These are phyloP conservation scores for Dalechampia spathulata DNA, from an alignment of 441 rosid genomes.

Conservation along the genomic window DNA sequence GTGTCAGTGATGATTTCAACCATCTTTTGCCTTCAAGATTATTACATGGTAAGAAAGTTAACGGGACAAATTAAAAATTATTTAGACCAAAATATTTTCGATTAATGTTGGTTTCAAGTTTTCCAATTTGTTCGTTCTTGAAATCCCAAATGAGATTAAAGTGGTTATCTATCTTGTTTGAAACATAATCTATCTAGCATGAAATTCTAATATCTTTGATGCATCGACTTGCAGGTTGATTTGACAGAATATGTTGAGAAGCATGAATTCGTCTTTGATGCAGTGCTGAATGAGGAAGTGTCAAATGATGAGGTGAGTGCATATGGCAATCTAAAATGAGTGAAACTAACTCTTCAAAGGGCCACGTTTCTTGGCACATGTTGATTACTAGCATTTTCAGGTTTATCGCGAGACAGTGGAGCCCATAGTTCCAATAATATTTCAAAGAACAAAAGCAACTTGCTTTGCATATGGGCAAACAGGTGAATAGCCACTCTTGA, in stretches of 20 bases:
- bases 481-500: conserved; percentile 36
- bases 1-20: conserved; percentile 5
- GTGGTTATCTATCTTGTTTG: not conserved
- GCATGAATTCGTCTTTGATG: conserved; percentile 97
- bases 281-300: conserved; percentile 89
- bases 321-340: not conserved
- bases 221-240: conserved; percentile 65
- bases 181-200: not conserved
- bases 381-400: conserved; percentile 28
- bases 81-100: too few species aligned
- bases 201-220: conserved; percentile 6
- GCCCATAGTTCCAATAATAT: conserved; percentile 94
- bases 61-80: not conserved
- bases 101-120: not conserved
- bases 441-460: conserved; percentile 93
- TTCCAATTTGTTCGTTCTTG: not conserved
- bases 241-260: conserved; percentile 87
- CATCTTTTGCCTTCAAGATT: conserved; percentile 1
- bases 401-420: conserved; percentile 92
- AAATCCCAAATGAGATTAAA: not conserved
- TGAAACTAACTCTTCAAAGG: not conserved
- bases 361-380: conserved; percentile 5
- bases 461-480: conserved; percentile 99
- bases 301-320: conserved; percentile 92
- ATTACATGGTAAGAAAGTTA: not conserved